These are phyloP conservation scores for Purpureocillium takamizusanense DNA, from an alignment of 2,329 filamentous ascomycete genomes.

Conservation along the genomic window DNA sequence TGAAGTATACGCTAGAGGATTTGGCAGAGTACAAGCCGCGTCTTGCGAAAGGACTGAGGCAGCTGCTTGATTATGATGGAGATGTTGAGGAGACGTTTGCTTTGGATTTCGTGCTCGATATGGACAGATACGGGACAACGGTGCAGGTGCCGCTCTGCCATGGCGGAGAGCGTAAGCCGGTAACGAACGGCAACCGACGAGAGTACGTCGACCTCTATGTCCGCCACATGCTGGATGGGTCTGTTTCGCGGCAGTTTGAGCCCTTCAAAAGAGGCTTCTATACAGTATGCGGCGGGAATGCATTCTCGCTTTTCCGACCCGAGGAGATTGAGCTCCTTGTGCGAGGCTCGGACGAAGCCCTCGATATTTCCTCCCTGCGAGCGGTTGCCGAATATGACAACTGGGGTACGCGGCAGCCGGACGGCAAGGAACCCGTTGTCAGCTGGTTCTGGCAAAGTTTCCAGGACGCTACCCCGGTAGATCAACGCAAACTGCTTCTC, in stretches of 20 bases:
- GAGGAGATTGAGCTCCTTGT: conserved; percentile 89
- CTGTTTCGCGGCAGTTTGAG: conserved; percentile 76
- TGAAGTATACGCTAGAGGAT: conserved; percentile 72
- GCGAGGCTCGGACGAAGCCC: conserved; percentile 71
- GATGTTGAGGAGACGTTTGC: conserved; percentile 75
- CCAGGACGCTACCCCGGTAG: conserved; percentile 48
- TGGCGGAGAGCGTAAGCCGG: conserved; percentile 62
- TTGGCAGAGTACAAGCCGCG: conserved; percentile 72
- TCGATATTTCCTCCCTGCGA: conserved; percentile 68
- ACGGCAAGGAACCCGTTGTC: conserved; percentile 56
- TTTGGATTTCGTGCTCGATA: conserved; percentile 70
- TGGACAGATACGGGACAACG: conserved; percentile 66
- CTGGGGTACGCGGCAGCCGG: conserved; percentile 53
- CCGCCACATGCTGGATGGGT: conserved; percentile 67
- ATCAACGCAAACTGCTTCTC: conserved; percentile 70
- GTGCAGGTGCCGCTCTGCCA: conserved; percentile 62
- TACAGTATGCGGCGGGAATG: conserved; percentile 82
- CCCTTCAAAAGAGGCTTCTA: conserved; percentile 93
- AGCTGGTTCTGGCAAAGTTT: conserved; percentile 88
- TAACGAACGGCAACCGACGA: conserved; percentile 75
- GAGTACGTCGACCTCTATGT: conserved; percentile 86
- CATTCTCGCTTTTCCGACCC: conserved; percentile 75
- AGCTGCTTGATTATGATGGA: conserved; percentile 74
- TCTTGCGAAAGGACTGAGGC: conserved; percentile 64
- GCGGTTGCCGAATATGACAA: conserved; percentile 76